These are phyloP conservation scores for Sclerotinia borealis DNA, from an alignment of 2,329 filamentous ascomycete species.

Conservation along the genomic window DNA sequence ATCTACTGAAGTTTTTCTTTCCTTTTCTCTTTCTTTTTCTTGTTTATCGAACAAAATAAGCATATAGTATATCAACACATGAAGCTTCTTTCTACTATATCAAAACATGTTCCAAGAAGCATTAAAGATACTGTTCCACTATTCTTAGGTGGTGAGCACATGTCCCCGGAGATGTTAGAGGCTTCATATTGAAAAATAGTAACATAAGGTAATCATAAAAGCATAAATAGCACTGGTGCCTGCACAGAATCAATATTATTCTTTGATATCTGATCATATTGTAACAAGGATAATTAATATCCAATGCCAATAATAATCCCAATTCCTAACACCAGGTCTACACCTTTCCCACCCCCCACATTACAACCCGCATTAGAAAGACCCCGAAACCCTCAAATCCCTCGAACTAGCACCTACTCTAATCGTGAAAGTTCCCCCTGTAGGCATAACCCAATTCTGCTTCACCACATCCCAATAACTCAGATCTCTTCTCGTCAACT, in stretches of 20 bases:
- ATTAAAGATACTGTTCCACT: neutral
- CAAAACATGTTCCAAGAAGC: neutral
- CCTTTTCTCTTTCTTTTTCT: no score
- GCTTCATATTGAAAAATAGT: neutral
- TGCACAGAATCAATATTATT: neutral
- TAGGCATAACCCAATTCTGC: conserved; percentile 61
- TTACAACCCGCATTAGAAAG: conserved; percentile 1
- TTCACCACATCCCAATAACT: conserved; percentile 55
- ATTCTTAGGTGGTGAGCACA: neutral
- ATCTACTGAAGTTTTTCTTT: no score
- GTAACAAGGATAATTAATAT: neutral
- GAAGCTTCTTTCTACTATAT: neutral
- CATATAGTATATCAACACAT: neutral
- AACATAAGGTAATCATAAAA: neutral
- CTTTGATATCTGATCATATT: neutral
- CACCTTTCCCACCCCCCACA: neutral
- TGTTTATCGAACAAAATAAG: neutral
- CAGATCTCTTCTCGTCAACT: conserved; percentile 53
- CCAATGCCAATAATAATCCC: neutral
- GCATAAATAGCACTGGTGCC: neutral
- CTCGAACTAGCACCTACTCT: conserved; percentile 37
- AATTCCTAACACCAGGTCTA: neutral
- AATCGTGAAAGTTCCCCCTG: conserved; percentile 39
- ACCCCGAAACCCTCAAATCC: conserved; percentile 30
- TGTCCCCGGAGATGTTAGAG: rapidly evolving